Conservation (phyloP, 441 rosid genomes). For the Codiaeum variegatum region DNA sequence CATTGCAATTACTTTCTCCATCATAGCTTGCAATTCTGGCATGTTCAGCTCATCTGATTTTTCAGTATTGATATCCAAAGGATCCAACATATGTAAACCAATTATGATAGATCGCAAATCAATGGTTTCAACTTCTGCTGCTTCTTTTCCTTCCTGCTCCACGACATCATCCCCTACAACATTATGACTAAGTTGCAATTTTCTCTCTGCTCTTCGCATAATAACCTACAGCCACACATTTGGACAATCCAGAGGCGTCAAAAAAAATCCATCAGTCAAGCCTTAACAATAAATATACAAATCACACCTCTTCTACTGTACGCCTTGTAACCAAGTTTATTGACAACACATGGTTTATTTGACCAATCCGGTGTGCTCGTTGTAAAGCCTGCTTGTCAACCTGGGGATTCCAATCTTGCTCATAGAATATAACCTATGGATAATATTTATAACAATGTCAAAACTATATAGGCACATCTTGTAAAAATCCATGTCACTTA, state of each 20-base stretch:
- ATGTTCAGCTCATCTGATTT: constrained; percentile 41
- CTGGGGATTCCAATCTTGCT: constrained; percentile 98
- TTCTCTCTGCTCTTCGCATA: constrained; percentile 74
- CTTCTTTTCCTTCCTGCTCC: constrained; percentile 47
- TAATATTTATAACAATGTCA: not conserved
- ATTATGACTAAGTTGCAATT: constrained; percentile 75
- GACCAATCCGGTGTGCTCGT: constrained; percentile 92
- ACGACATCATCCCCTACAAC: constrained; percentile 56
- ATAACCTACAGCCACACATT: constrained; percentile 51
- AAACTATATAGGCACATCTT: not conserved
- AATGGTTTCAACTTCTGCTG: constrained; percentile 41
- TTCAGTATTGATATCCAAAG: constrained; percentile 37
- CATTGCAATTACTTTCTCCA: constrained; percentile 59
- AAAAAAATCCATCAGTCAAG: constrained; percentile 8
- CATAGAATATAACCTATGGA: constrained; percentile 76
- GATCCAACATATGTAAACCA: constrained; percentile 73
- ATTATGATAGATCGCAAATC: constrained; percentile 67
- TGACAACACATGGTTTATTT: constrained; percentile 72
- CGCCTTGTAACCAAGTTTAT: constrained; percentile 69
- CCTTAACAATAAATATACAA: constrained; percentile 9
- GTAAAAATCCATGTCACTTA: constrained; percentile 2
- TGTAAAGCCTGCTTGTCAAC: constrained; percentile 87
- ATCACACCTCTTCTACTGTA: constrained; percentile 72
- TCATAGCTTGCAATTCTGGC: constrained; percentile 55
- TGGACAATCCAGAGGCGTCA: not conserved